These are phyloP conservation scores for Logfia minima DNA, from an alignment of 129 eudicot species.

Conservation along the genomic window DNA sequence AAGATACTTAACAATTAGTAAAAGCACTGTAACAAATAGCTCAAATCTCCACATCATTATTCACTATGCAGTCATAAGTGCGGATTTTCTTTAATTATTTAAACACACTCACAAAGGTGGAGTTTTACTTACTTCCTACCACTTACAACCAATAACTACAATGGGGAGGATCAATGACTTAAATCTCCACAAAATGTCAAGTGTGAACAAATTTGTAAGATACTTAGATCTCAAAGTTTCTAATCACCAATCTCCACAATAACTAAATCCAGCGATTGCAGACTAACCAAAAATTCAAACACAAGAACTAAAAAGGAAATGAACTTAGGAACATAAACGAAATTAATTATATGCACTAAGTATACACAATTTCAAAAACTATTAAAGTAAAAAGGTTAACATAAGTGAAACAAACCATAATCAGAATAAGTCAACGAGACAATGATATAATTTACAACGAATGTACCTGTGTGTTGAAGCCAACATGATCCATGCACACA, in stretches of 20 bases:
- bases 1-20: background rate
- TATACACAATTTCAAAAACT: constrained; percentile 16
- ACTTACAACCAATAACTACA: too few relatives aligned
- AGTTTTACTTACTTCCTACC: too few relatives aligned
- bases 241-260: too few relatives aligned
- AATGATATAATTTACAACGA: constrained; percentile 16
- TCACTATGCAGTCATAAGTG: background rate
- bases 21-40: background rate
- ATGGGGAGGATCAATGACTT: background rate
- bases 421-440: background rate
- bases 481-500: constrained; percentile 22
- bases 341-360: background rate
- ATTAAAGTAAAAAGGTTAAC: background rate
- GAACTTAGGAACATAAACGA: background rate
- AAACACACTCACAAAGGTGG: background rate
- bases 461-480: constrained; percentile 33
- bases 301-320: too few relatives aligned
- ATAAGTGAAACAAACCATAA: constrained; percentile 1
- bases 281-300: constrained; percentile 16
- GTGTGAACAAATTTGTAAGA: background rate
- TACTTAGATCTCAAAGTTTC: too few relatives aligned
- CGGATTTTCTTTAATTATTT: too few relatives aligned
- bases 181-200: background rate
- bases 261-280: background rate
- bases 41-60: background rate